Evolutionary conservation across 2,329 filamentous ascomycete species (phyloP), one percentile per base, ranked within the genome.

Genomic region (Zymoseptoria passerinii): DNA sequence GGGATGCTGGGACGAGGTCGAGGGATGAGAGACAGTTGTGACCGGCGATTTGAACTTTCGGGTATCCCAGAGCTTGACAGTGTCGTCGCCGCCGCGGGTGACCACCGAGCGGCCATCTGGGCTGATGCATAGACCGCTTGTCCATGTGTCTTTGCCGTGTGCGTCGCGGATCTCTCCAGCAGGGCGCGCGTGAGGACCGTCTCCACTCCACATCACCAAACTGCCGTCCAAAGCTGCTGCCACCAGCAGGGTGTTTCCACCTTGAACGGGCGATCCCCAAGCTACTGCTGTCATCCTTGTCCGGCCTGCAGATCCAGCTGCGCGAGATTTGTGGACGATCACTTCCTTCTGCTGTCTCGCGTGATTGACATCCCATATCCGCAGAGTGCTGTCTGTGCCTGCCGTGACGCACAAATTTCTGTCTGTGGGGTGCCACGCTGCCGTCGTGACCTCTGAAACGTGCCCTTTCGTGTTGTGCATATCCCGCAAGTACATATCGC

Each of bases 401-500:
- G 91, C 92, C 1, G 94, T 99, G 27, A 92, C 86, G 70, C 90
- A 95, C 0, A 92, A 67, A 65, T 96, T 91, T 68, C 82, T 86
- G 71, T 96, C 86, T 2, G 85, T 86, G 0, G 94, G 94, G 73
- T 92, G 90, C 94, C 94, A 99, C 48, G 87, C 88, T 20, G 90
- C 92, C 20, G 87, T 88, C 3, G 90, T 91, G 48, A 96, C 83
- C 74, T 96, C 94, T 3, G 92, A 92, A 55, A 96, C 86, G 74
- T 99, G 94, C 1, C 94, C 94, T 72, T 96, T 97, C 4, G 94
- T 99, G 72, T 97, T 92, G 74, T 96, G 84, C 88, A 97, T 95
- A 72, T 99, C 94, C 56, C 92, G 83, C 65, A 99, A 77, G 69
- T 99, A 99, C 92, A 97, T 97, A 72, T 99, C 94, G 51, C 94